Base-by-base conservation (phyloP, 768 basidiomycete species). In the Suillus sp. region DNA sequence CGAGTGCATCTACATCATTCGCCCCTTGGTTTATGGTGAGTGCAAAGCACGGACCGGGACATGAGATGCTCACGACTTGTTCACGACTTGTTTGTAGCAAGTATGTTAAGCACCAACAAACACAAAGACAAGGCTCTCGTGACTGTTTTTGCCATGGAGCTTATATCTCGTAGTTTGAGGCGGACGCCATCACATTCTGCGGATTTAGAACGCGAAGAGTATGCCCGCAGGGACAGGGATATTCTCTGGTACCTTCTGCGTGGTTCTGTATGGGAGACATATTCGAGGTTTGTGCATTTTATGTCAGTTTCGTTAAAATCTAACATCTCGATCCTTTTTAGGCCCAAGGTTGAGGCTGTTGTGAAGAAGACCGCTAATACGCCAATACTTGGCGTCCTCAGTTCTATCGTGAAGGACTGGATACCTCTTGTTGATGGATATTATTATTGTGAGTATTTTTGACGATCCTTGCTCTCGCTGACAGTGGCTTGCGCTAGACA, bases 391-490 rank as follows among this genome's bases (percentile, higher is more conserved):
- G 85, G 87, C n/a, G 72, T 93, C 55, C 74, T 92, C 45, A 81
- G 91, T 66, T 84, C 87, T 30, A 77, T 95, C 63, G 72, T 92
- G 63, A 88, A 86, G 66, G 92, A 93, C 70, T 95, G 93, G 93
- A 86, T 95, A 66, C 93, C 92, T 22, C 77, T 95, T 72, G 91
- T 95, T 64, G 87, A 95, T 72, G 91, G 92, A 71, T 95, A 95
- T 78, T 89, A 95, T 79, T 95, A 95, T 81, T 95, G 93, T 93
- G 71, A 64, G 93, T 64, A 30, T n/a, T 48, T 10, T 27, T 30
- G 30, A 42, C 50, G 10, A 14, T 30, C 22, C 43, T 54, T 42
- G 45, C 9, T 45, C 18, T 37, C 54, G 32, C 60, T 68, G 35
- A 67, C 40, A 55, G 48, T 18, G 18, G 56, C 48, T 67, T 48